Percentiles rank a stretch among this genome's conserved stretches.
These are phyloP conservation scores for Oldenlandia corymbosa DNA, from an alignment of 257 asterid genomes.

Conservation along the genomic window DNA sequence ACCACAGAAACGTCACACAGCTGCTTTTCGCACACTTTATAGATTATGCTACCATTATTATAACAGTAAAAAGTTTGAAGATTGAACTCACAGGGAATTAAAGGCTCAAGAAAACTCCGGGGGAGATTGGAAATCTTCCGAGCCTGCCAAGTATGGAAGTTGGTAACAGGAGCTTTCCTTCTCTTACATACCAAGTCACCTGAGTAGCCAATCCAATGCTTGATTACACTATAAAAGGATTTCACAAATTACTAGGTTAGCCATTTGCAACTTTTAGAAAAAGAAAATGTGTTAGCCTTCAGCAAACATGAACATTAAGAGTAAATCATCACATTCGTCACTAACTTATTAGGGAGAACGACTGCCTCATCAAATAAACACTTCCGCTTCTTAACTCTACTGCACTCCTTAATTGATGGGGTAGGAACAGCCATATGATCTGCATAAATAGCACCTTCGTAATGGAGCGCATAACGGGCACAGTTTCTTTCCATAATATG, in stretches of 20 bases:
- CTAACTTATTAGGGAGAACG: slow-evolving; percentile 51
- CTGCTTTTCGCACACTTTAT: neutral
- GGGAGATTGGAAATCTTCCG: slow-evolving; percentile 36
- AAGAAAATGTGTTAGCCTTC: neutral
- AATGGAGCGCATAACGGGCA: slow-evolving; percentile 4
- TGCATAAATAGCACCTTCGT: slow-evolving; percentile 25
- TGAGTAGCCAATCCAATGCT: slow-evolving; percentile 42
- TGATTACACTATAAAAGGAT: slow-evolving; percentile 41
- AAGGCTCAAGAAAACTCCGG: slow-evolving; percentile 54
- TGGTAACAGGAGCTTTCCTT: slow-evolving; percentile 36
- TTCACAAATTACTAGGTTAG: neutral
- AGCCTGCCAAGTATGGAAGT: slow-evolving; percentile 47
- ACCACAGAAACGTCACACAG: neutral
- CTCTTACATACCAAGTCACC: slow-evolving; percentile 45
- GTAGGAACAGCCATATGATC: slow-evolving; percentile 49
- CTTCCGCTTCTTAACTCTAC: slow-evolving; percentile 54
- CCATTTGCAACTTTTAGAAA: neutral
- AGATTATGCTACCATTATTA: neutral
- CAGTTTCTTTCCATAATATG: neutral
- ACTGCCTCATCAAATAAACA: slow-evolving; percentile 36
- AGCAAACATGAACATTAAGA: neutral
- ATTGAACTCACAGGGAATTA: slow-evolving; percentile 47
- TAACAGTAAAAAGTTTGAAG: neutral
- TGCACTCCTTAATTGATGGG: slow-evolving; percentile 61
- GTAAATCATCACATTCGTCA: neutral